Base-by-base conservation (phyloP, 179 eudicot genomes). In the Corrigiola litoralis region DNA sequence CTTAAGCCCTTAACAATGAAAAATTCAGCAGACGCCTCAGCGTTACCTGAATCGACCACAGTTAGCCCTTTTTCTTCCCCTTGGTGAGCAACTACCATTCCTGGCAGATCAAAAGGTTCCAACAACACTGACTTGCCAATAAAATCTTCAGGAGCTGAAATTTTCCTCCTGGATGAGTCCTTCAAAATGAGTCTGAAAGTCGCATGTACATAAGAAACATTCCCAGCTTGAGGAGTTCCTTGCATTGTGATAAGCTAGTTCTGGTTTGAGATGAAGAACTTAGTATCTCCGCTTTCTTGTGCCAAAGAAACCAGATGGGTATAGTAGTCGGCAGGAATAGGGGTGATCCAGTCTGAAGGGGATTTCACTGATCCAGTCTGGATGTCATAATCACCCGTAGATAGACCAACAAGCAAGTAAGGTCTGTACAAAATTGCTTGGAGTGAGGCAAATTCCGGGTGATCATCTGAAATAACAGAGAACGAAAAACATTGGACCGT, bases 351-450 rank as follows among this genome's bases (percentile, higher is more conserved):
- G 21, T 94, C 91, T 7, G 83, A 79, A 58, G 67, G 53, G 12
- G 94, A 73, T 27, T 73, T 47, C 1, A 65, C 16, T 27, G 80
- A 11, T 34, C 73, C 79, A 1, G 80, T 74, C 63, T 85, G 72
- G 44, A 94, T 73, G 73, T 81, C 89, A 64, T 78, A 83, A 71
- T 88, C 92, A 20, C 90, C 88, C 5, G 16, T 69, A 16, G 82
- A 76, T n/a, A 86, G 77, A 60, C 97, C 99, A 17, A 76, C 97
- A 2, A 95, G 96, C 65, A 95, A 77, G 78, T 91, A 95, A 16
- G 96, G 97, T 11, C 99, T 97, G 12, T 83, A 95, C 11, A 95
- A 74, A 63, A 95, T 83, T 46, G 99, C 97, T 41, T 80, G 81
- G 18, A 87, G 71, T 2, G 97, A 80, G 52, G 88, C 82, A 80